Percentiles rank a stretch among this genome's conserved stretches.
These are phyloP conservation scores for Mycena venus DNA, from an alignment of 768 basidiomycete species.

Conservation along the genomic window DNA sequence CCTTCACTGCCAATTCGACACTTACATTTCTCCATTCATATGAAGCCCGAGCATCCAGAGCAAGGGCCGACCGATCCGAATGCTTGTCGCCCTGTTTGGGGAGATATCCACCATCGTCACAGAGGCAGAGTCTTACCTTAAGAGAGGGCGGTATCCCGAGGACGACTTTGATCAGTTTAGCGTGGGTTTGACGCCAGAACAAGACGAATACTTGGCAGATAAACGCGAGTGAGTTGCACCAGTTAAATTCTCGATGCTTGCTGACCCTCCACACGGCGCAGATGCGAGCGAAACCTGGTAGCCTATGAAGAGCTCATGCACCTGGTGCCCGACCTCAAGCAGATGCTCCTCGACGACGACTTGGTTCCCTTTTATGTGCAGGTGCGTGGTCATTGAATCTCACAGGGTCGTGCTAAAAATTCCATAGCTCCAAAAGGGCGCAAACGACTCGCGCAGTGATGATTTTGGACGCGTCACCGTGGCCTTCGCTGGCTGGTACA, in stretches of 20 bases:
- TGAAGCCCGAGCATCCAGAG: not conserved
- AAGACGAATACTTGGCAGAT: not conserved
- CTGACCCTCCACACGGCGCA: not conserved
- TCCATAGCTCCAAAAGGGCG: slow-evolving; percentile 26
- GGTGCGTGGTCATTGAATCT: not conserved
- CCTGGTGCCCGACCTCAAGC: not conserved
- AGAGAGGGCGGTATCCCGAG: not conserved
- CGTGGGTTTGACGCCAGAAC: not conserved
- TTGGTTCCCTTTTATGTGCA: not conserved
- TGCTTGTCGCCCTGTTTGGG: slow-evolving; percentile 14
- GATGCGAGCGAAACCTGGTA: slow-evolving; percentile 6
- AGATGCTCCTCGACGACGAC: not conserved
- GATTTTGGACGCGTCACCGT: not conserved
- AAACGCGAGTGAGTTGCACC: slow-evolving; percentile 16
- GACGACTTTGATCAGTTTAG: slow-evolving; percentile 8
- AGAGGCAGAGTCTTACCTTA: not conserved
- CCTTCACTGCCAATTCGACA: too few relatives aligned
- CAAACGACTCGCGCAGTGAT: slow-evolving; percentile 30
- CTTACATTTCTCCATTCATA: not conserved
- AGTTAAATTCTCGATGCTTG: not conserved
- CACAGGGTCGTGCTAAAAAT: not conserved
- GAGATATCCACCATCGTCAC: slow-evolving; percentile 5
- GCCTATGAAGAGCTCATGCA: slow-evolving; percentile 6
- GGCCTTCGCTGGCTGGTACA: not conserved
- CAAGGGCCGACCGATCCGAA: slow-evolving; percentile 13